Conservation (phyloP, 2,329 filamentous ascomycete genomes). For the Pleomassaria siparia region DNA sequence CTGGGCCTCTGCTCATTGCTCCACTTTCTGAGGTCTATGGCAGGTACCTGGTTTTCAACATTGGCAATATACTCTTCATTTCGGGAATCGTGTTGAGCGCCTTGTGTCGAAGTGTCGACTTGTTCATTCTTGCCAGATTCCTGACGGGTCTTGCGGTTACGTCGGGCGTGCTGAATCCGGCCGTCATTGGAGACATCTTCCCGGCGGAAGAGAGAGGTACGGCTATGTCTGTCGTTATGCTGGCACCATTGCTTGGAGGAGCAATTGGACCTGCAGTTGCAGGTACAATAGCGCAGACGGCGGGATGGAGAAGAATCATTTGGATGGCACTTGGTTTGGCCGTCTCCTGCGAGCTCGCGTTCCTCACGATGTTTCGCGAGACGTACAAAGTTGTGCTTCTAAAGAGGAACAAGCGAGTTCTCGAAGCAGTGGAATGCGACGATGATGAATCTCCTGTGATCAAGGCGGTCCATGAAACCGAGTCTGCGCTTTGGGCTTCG, state of each 20-base stretch:
- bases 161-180: constrained; percentile 61
- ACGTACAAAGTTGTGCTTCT: constrained; percentile 64
- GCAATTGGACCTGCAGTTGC: constrained; percentile 59
- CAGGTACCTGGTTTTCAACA: constrained; percentile 36
- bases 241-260: constrained; percentile 61
- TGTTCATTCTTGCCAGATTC: constrained; percentile 48
- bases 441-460: constrained; percentile 8
- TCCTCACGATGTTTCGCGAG: constrained; percentile 58
- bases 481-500: constrained; percentile 36
- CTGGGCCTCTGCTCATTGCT: constrained; percentile 36
- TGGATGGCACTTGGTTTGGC: constrained; percentile 55
- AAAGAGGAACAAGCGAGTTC: constrained; percentile 22
- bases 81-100: constrained; percentile 44
- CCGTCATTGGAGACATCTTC: constrained; percentile 67
- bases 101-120: constrained; percentile 37
- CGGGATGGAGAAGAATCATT: constrained; percentile 59
- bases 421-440: constrained; percentile 5
- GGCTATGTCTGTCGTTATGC: constrained; percentile 59
- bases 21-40: constrained; percentile 38
- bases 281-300: constrained; percentile 56
- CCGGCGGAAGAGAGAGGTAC: constrained; percentile 58
- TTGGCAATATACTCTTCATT: constrained; percentile 50
- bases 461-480: constrained; percentile 18
- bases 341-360: constrained; percentile 52
- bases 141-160: constrained; percentile 49